A percentile compares a stretch with the other conserved stretches of the same genome.
phyloP scores from a whole-genome alignment of 1,284 basidiomycete genomes.

The Apiotrichum laibachii region DNA sequence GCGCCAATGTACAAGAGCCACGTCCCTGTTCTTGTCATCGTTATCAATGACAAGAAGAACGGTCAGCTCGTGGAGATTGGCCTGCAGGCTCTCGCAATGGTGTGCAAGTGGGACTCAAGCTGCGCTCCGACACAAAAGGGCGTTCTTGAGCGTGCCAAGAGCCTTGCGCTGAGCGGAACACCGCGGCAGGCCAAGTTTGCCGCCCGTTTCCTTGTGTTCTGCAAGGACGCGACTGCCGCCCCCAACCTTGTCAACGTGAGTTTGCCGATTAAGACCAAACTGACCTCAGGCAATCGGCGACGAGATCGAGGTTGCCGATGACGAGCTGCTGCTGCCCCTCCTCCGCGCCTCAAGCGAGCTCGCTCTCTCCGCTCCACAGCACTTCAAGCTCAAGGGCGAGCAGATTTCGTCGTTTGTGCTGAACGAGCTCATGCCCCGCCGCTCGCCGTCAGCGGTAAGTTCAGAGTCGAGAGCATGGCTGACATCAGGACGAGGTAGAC shows the following conservation, averaged over 20 bases:
- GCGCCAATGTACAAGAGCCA: slow-evolving; percentile 73
- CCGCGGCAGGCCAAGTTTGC: slow-evolving; percentile 81
- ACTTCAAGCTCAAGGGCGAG: slow-evolving; percentile 74
- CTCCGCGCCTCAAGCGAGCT: slow-evolving; percentile 73
- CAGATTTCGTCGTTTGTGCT: slow-evolving; percentile 69
- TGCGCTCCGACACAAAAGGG: slow-evolving; percentile 63
- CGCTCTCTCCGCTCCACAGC: slow-evolving; percentile 64
- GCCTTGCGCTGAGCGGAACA: slow-evolving; percentile 63
- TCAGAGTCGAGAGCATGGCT: background rate
- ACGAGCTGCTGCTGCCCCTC: slow-evolving; percentile 63
- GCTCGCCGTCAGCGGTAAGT: slow-evolving; percentile 57
- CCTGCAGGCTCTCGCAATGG: slow-evolving; percentile 70
- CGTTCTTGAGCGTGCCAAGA: slow-evolving; percentile 63
- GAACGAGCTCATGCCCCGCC: slow-evolving; percentile 66
- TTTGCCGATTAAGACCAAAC: slow-evolving; percentile 5
- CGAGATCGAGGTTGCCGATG: slow-evolving; percentile 59
- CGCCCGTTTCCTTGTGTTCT: slow-evolving; percentile 68
- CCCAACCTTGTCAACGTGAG: slow-evolving; percentile 64
- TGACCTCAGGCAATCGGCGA: slow-evolving; percentile 43
- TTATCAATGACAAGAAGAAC: slow-evolving; percentile 65
- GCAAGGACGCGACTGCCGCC: slow-evolving; percentile 60
- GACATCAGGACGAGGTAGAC: slow-evolving; percentile 48
- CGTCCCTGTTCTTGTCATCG: slow-evolving; percentile 68
- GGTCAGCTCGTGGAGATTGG: slow-evolving; percentile 63
- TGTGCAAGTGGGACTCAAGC: slow-evolving; percentile 61